phyloP scores from a whole-genome alignment of 371 early-diverging fungal species.

The Mucor sp. region DNA sequence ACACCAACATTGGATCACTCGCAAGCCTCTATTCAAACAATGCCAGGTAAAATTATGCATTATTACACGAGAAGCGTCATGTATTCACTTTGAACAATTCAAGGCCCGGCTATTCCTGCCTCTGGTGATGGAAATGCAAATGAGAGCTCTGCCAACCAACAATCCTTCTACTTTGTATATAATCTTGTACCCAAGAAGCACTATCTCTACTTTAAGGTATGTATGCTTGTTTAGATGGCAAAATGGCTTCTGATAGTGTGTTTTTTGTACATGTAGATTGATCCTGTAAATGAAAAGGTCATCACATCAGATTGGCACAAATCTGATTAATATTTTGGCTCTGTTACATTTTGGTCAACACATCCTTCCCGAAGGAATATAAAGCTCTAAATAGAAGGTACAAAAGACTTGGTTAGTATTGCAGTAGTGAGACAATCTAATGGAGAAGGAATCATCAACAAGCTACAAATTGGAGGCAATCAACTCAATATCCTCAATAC shows the following conservation, averaged over 20 bases:
- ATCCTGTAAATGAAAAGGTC: conserved; percentile 46
- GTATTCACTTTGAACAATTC: neutral
- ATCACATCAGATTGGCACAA: conserved; percentile 52
- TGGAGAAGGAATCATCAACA: too few relatives aligned
- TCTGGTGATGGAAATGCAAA: neutral
- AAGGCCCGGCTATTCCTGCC: conserved; percentile 28
- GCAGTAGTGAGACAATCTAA: too few relatives aligned
- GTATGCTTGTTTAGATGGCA: neutral
- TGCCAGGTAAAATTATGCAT: conserved; percentile 44
- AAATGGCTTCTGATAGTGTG: neutral
- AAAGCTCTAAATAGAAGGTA: too few relatives aligned
- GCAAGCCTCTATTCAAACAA: conserved; percentile 25
- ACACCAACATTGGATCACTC: conserved; percentile 31
- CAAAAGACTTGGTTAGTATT: too few relatives aligned
- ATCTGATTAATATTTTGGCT: conserved; percentile 8
- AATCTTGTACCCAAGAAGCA: conserved; percentile 61
- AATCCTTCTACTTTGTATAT: conserved; percentile 53
- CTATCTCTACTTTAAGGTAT: conserved; percentile 57
- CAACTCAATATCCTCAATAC: too few relatives aligned
- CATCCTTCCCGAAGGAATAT: too few relatives aligned
- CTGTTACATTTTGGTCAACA: neutral
- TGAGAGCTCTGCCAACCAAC: conserved; percentile 8
- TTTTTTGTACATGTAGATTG: conserved; percentile 29
- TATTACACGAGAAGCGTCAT: neutral
- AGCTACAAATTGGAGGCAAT: too few relatives aligned